Evolutionary conservation across 495 filamentous ascomycete species (phyloP), one percentile per base, ranked within the genome.

Genomic region (Cryomyces minteri): DNA sequence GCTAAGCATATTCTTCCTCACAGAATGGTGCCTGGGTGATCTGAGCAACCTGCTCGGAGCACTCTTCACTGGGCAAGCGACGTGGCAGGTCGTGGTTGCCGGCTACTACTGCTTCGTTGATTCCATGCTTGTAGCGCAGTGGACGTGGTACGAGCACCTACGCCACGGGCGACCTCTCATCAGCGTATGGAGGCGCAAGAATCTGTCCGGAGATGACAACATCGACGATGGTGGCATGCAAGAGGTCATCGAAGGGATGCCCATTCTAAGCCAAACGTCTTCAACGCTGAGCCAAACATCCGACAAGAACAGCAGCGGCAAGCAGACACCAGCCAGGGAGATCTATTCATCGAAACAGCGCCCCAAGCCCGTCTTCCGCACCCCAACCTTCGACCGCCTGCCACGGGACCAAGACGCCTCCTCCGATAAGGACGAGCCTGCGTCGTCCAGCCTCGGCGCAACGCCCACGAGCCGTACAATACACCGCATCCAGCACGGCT

Each of bases 1-100:
- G 4, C 56, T 84, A 37, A 80, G 76, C 4, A 67, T 79, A 44
- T 80, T 73, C 47, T 84, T 84, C 53, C 59, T 84, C 36, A 61
- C 73, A 1, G 77, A 80, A 55, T 84, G 80, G 80, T 68, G 78
- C 45, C 56, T 78, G 4, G 80, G 80, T 30, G 80, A 84, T 58
- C 48, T 72, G n/a, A 72, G 73, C 53, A 84, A 84, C 46, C 58
- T 84, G 25, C 51, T 80, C 1, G 80, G 80, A 5, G 76, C 75
- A 0, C 41, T 82, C 5, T 68, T 80, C 50, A 83, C 80, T 9
- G 57, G 67, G 5, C 80, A 84, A 55, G 80, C 80, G 30, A 62
- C 60, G 41, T 84, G 81, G 73, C 80, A 84, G 62, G 73, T 80
- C 33, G 65, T 79, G 12, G 66, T 83, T 30, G 80, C 76, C 5